Evolutionary conservation across 140 eudicot genomes (phyloP).

Genomic region (Anethum foeniculum): DNA sequence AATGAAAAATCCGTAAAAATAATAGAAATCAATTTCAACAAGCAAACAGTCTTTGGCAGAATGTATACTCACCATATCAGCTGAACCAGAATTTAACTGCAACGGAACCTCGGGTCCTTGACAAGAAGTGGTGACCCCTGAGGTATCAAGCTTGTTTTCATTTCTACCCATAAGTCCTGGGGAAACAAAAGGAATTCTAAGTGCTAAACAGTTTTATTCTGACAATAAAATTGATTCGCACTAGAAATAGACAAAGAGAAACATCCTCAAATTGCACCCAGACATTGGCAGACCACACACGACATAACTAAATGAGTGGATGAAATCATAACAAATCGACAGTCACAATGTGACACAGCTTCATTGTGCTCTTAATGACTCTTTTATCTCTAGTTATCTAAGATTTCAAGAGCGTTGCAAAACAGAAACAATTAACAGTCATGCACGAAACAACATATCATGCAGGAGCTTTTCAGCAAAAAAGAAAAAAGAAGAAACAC

Average conservation of each 20-base stretch:
- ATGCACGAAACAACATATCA: neutral
- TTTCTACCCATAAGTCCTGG: slow-evolving; percentile 17
- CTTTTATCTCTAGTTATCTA: neutral
- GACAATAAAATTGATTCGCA: neutral
- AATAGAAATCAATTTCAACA: neutral
- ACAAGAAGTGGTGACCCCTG: slow-evolving; percentile 20
- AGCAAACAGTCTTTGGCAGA: neutral
- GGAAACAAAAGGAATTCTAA: neutral
- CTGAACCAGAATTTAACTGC: slow-evolving; percentile 9
- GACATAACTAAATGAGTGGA: neutral
- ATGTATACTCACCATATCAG: slow-evolving; percentile 18
- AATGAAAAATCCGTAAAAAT: neutral
- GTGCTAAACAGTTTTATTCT: neutral
- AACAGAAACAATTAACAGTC: neutral
- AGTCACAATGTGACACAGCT: neutral
- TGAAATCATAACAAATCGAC: neutral
- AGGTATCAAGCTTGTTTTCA: slow-evolving; percentile 17
- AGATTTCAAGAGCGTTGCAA: neutral
- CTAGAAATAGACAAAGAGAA: neutral
- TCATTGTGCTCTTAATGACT: neutral
- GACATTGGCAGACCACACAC: neutral
- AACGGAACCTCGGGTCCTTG: slow-evolving; percentile 28
- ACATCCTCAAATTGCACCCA: neutral
- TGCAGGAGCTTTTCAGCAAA: neutral
- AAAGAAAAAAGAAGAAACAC: neutral